Evolutionary conservation across 768 basidiomycete species (phyloP).

Genomic region (Paxillus rubicundulus): DNA sequence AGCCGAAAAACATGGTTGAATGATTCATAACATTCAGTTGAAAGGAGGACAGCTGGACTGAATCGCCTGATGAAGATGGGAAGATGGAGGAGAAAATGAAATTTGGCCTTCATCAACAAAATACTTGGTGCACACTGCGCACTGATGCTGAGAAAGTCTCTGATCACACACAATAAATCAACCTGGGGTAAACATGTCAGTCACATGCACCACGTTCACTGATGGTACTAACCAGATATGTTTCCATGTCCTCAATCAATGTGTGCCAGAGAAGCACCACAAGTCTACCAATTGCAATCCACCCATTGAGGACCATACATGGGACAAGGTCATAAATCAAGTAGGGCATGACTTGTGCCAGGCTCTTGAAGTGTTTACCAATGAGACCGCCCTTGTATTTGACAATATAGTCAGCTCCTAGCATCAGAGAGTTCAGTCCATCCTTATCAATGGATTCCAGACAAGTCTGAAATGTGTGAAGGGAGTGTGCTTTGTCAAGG

Average conservation of each 20-base stretch:
- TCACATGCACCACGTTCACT: constrained; percentile 10
- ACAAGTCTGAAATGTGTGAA: constrained; percentile 9
- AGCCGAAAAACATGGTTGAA: constrained; percentile 38
- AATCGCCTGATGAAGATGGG: constrained; percentile 36
- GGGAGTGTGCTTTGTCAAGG: constrained; percentile 18
- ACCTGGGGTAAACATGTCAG: constrained; percentile 3
- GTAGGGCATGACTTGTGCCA: constrained; percentile 26
- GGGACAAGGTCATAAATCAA: constrained; percentile 30
- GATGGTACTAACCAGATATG: constrained; percentile 32
- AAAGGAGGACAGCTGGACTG: constrained; percentile 43
- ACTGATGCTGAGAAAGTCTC: constrained; percentile 35
- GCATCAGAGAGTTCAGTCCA: constrained; percentile 24
- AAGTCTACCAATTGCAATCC: constrained; percentile 35
- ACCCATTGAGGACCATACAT: constrained; percentile 24
- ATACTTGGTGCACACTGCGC: constrained; percentile 22
- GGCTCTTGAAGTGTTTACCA: constrained; percentile 30
- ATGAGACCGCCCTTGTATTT: constrained; percentile 29
- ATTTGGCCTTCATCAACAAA: constrained; percentile 46
- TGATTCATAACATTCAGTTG: constrained; percentile 43
- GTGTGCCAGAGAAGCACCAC: constrained; percentile 42
- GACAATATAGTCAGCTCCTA: constrained; percentile 31
- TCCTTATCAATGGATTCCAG: constrained; percentile 20
- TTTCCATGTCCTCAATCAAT: constrained; percentile 32
- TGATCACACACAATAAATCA: constrained; percentile 22
- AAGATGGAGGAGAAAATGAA: constrained; percentile 42